phyloP scores from a whole-genome alignment of 2,329 filamentous ascomycete species.

The Diplodia mutila region DNA sequence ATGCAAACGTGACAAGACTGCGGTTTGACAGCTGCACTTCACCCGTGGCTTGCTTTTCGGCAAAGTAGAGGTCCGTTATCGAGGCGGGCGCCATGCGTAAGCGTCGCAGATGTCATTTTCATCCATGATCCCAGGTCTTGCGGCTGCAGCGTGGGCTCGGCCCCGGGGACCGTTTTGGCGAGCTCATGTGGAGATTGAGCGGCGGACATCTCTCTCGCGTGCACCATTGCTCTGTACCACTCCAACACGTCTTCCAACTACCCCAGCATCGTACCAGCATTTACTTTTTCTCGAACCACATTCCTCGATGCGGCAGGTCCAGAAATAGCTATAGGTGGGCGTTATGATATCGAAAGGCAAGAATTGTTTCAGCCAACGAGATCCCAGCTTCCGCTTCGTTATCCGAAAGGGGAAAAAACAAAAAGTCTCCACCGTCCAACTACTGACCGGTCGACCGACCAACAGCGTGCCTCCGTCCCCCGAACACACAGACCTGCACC shows the following conservation, averaged over 20 bases:
- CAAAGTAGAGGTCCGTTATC: background rate
- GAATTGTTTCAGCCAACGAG: background rate
- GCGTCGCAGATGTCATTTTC: background rate
- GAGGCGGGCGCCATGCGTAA: background rate
- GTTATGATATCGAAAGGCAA: background rate
- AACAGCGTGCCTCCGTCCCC: background rate
- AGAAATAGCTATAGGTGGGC: background rate
- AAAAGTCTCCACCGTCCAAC: background rate
- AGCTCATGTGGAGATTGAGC: background rate
- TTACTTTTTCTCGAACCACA: background rate
- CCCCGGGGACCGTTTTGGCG: background rate
- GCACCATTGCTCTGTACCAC: background rate
- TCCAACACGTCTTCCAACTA: background rate
- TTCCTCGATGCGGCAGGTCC: background rate
- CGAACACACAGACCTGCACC: slow-evolving; percentile 5
- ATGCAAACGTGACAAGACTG: background rate
- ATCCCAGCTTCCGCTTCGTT: background rate
- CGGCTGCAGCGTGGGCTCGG: background rate
- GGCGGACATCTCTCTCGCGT: too few relatives aligned
- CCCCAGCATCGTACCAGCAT: background rate
- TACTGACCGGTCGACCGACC: background rate
- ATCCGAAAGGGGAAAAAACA: background rate
- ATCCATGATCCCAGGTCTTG: slow-evolving; percentile 16
- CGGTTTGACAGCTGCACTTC: slow-evolving; percentile 6
- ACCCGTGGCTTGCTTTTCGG: slow-evolving; percentile 2